Conservation (phyloP, 345 rosid species). For the Bruguiera gymnorhiza region DNA sequence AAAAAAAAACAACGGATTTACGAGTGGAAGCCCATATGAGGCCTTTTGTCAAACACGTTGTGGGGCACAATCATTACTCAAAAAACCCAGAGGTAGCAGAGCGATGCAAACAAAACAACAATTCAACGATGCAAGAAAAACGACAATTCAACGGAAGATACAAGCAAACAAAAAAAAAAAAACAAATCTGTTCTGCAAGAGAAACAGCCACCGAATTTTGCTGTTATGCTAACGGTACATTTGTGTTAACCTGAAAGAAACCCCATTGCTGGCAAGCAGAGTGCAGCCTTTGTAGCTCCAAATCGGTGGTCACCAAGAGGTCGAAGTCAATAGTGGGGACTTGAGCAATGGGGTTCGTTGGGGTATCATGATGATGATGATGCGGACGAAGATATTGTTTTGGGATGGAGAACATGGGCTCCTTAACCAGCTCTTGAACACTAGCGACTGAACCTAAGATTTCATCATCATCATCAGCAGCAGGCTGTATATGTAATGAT, state of each 20-base stretch:
- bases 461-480: neutral
- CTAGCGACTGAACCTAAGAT: neutral
- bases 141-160: too few species aligned
- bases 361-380: neutral
- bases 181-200: too few species aligned
- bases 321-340: slow-evolving; percentile 32
- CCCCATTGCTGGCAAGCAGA: slow-evolving; percentile 39
- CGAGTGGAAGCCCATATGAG: too few species aligned
- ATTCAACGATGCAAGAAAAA: too few species aligned
- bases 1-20: too few species aligned
- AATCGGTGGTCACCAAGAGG: slow-evolving; percentile 7
- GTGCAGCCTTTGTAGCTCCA: slow-evolving; percentile 30
- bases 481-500: neutral
- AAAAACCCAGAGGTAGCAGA: too few species aligned
- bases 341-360: neutral
- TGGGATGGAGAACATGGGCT: slow-evolving; percentile 23
- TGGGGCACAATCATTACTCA: too few species aligned
- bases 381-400: slow-evolving; percentile 11
- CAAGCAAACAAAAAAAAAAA: too few species aligned
- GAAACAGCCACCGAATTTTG: too few species aligned
- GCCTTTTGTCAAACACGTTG: too few species aligned
- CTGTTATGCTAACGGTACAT: too few species aligned
- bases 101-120: too few species aligned
- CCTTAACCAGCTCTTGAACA: slow-evolving; percentile 32
- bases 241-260: slow-evolving; percentile 33